Evolutionary conservation across 1,139 yeast species (phyloP).

Genomic region (Meyerozyma carpophila): DNA sequence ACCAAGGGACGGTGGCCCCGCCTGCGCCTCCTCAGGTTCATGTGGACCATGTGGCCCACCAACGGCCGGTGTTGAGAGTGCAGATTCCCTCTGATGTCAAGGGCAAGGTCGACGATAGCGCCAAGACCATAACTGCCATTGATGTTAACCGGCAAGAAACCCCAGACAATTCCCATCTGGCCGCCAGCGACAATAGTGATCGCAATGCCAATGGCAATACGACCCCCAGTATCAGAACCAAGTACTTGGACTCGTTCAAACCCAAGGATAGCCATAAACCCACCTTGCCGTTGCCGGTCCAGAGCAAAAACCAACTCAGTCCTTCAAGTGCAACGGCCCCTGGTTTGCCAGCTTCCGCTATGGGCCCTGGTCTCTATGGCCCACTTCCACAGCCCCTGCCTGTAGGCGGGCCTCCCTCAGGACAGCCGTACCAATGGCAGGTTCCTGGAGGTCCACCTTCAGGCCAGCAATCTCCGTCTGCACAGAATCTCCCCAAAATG

Average conservation of each 20-base stretch:
- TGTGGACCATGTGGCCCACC: conserved; percentile 7
- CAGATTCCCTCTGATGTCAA: conserved; percentile 45
- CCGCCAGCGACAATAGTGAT: conserved; percentile 5
- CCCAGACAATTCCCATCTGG: conserved; percentile 3
- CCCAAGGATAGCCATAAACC: conserved; percentile 37
- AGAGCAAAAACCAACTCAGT: conserved; percentile 39
- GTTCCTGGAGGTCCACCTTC: neutral
- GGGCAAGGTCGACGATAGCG: conserved; percentile 19
- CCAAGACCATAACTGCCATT: conserved; percentile 36
- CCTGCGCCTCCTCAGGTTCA: conserved; percentile 3
- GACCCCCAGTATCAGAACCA: conserved; percentile 4
- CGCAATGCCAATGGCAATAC: conserved; percentile 4
- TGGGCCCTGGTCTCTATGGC: conserved; percentile 9
- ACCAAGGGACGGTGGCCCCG: neutral
- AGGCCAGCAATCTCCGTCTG: neutral
- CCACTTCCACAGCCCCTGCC: conserved; percentile 4
- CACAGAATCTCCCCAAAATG: neutral
- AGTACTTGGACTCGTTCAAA: conserved; percentile 25
- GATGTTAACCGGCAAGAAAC: conserved; percentile 15
- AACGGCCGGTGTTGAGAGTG: conserved; percentile 45
- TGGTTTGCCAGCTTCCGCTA: conserved; percentile 23
- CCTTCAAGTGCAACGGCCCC: conserved; percentile 42
- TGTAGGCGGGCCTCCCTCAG: neutral
- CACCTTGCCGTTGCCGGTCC: conserved; percentile 36
- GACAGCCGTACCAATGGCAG: conserved; percentile 1